Evolutionary conservation across 768 basidiomycete genomes (phyloP).

Genomic region (Austroboletus festivus): DNA sequence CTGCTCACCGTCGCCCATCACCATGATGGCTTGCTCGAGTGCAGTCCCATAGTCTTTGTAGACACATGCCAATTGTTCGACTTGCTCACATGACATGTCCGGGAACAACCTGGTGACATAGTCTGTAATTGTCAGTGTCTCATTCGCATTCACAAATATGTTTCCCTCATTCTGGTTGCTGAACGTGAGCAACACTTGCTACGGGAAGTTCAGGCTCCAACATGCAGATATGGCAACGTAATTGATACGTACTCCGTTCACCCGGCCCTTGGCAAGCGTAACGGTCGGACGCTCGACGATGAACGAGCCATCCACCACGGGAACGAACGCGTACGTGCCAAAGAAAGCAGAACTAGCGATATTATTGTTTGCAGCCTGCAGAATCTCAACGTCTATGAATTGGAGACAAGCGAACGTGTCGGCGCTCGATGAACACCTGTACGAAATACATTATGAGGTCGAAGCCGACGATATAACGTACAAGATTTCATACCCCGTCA

Average conservation of each 20-base stretch:
- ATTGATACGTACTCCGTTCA: constrained; percentile 41
- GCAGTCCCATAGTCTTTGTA: constrained; percentile 34
- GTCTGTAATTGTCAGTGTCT: constrained; percentile 17
- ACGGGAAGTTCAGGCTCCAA: constrained; percentile 7
- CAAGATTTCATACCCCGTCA: not conserved
- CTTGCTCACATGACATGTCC: constrained; percentile 26
- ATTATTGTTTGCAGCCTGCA: constrained; percentile 35
- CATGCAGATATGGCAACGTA: not conserved
- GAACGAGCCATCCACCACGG: constrained; percentile 48
- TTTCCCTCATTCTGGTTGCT: constrained; percentile 34
- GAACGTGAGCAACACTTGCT: constrained; percentile 24
- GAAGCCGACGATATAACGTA: not conserved
- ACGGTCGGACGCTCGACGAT: constrained; percentile 43
- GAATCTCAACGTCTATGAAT: constrained; percentile 23
- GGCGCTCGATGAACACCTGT: constrained; percentile 31
- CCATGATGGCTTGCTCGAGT: constrained; percentile 32
- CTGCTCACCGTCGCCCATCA: constrained; percentile 40
- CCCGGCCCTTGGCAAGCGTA: constrained; percentile 33
- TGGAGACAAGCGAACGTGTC: constrained; percentile 43
- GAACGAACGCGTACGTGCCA: constrained; percentile 39
- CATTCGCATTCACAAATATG: constrained; percentile 23
- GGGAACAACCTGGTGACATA: constrained; percentile 41
- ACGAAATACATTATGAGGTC: not conserved
- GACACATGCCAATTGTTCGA: constrained; percentile 19
- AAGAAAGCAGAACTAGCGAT: constrained; percentile 35